Percentiles rank a stretch among this genome's conserved stretches.
These are phyloP conservation scores for Huntiella omanensis DNA, from an alignment of 2,329 filamentous ascomycete genomes.

Conservation along the genomic window DNA sequence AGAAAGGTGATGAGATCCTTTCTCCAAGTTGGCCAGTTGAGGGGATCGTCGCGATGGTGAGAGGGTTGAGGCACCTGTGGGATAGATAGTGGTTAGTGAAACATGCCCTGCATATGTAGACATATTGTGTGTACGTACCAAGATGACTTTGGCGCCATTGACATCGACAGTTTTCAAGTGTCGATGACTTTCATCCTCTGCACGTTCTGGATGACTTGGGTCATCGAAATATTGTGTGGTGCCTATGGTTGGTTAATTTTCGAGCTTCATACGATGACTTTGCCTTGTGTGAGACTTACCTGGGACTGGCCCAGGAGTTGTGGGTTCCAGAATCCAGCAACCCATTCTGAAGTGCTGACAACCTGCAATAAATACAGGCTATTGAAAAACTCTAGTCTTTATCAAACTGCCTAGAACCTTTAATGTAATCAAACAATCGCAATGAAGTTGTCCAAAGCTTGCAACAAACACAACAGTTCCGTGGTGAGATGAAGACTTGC, in stretches of 20 bases:
- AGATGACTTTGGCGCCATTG: constrained; percentile 50
- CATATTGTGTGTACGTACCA: constrained; percentile 30
- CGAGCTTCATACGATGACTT: not conserved
- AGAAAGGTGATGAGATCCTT: constrained; percentile 64
- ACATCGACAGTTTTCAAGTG: constrained; percentile 52
- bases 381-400: not conserved
- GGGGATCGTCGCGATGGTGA: constrained; percentile 76
- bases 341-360: constrained; percentile 16
- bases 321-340: constrained; percentile 55
- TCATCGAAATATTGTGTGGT: constrained; percentile 48
- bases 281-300: constrained; percentile 28
- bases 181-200: constrained; percentile 19
- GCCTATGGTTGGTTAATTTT: constrained; percentile 21
- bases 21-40: constrained; percentile 70
- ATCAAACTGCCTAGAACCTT: too few species aligned
- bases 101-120: not conserved
- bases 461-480: too few species aligned
- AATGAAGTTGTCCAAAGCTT: too few species aligned
- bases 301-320: constrained; percentile 48
- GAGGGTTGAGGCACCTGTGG: constrained; percentile 56
- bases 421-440: too few species aligned
- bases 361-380: not conserved
- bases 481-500: too few species aligned
- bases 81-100: not conserved
- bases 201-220: constrained; percentile 27